Base-by-base conservation (phyloP, 2,329 filamentous ascomycete species). In the Fusarium xylarioides region DNA sequence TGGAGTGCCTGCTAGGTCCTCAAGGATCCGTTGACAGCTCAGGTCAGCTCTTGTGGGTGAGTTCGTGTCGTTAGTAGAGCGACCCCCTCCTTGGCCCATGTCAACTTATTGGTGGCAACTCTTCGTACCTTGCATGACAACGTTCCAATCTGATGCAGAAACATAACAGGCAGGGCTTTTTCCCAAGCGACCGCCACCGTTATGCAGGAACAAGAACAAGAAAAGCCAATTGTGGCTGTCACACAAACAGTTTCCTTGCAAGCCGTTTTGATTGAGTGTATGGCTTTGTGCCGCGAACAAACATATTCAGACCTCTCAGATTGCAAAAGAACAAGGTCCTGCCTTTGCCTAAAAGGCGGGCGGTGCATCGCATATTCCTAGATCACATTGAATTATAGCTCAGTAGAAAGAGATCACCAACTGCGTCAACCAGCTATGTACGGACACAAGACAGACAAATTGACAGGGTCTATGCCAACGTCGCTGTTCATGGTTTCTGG, bases 121-220 rank as follows among this genome's bases (percentile, higher is more conserved):
- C 62, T 68, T 54, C 50, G 76, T 78, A 78, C 76, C 76, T 78
- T 78, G 74, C 76, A 78, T 78, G 62, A 67, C 65, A 73, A 63
- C 55, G 63, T 65, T 55, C 55, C 65, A 63, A 44, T 63, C 58
- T 73, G 70, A 60, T 76, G 66, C 75, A 76, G 70, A 69, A 62
- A 67, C 53, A 54, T 64, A 74, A 40, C 52, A 64, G 28, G 37
- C 62, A 60, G 64, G 62, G 49, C 68, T 60, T 55, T 38, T 60
- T 34, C 55, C 67, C 71, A 69, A 70, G 68, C 62, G 70, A 68
- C 68, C 73, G 65, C 64, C 73, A 68, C 74, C 66, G 65, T 73
- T 70, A 78, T 78, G 76, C 76, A 78, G 76, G 76, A 78, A 78
- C 76, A 77, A 69, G 75, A 77, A 74, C 74, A 57, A 64, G 54